Percentiles rank a stretch among this genome's conserved stretches.
Evolutionary conservation across 2,329 filamentous ascomycete species (phyloP).

Genomic region (Neurospora sp.): DNA sequence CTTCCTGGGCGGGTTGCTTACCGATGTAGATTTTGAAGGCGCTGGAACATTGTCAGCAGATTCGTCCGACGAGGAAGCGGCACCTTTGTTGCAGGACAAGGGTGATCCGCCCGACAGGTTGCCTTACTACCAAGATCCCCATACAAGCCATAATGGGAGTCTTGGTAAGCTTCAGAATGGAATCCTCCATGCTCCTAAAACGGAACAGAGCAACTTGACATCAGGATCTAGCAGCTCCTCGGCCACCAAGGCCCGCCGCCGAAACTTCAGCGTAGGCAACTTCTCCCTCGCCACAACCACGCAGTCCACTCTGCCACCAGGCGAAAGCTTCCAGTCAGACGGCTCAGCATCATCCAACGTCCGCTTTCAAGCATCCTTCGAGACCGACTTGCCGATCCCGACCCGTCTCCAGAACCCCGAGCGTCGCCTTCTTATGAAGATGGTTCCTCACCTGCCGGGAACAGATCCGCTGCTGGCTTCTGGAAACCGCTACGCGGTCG

Average conservation of each 20-base stretch:
- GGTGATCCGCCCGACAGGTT: not conserved
- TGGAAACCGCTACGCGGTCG: conserved; percentile 17
- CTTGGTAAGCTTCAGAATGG: not conserved
- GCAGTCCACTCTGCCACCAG: conserved; percentile 1
- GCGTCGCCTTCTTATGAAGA: conserved; percentile 17
- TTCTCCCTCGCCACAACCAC: conserved; percentile 15
- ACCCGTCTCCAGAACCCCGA: conserved; percentile 5
- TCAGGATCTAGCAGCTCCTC: not conserved
- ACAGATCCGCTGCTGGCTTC: conserved; percentile 17
- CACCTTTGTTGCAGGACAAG: conserved; percentile 8
- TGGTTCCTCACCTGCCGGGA: conserved; percentile 15
- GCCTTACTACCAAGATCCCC: not conserved
- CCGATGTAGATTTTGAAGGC: conserved; percentile 2
- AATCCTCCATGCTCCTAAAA: not conserved
- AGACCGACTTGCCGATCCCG: conserved; percentile 4
- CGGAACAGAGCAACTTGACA: not conserved
- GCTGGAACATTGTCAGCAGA: not conserved
- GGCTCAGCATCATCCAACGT: conserved; percentile 8
- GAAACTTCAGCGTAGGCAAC: conserved; percentile 19
- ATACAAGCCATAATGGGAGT: not conserved
- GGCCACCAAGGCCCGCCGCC: conserved; percentile 6
- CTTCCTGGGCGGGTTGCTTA: conserved; percentile 16
- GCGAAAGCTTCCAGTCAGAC: conserved; percentile 2
- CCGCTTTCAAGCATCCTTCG: conserved; percentile 16
- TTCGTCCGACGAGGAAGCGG: conserved; percentile 13